phyloP scores from a whole-genome alignment of 345 rosid genomes.

The Gossypium rotundifolium region DNA sequence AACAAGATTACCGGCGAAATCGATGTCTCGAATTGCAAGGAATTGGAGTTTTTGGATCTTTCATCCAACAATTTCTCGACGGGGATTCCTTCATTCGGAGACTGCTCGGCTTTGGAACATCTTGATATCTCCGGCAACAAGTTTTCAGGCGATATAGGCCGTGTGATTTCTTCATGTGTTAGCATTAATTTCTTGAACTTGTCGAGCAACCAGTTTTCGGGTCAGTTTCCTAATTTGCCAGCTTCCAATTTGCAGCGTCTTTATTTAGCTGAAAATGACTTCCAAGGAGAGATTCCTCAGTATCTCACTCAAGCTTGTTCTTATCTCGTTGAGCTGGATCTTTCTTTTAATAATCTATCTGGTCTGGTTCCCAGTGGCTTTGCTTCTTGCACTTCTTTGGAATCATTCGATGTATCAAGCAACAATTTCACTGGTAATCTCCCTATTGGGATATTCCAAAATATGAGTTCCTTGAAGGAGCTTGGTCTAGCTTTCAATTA shows the following conservation, averaged over 20 bases:
- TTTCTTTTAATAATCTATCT: constrained; percentile 57
- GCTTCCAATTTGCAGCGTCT: constrained; percentile 43
- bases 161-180: constrained; percentile 45
- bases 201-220: constrained; percentile 59
- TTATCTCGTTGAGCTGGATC: constrained; percentile 64
- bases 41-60: constrained; percentile 56
- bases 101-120: constrained; percentile 52
- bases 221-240: constrained; percentile 57
- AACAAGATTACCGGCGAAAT: constrained; percentile 65
- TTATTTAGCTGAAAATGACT: constrained; percentile 45
- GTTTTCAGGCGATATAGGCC: constrained; percentile 54
- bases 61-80: constrained; percentile 69
- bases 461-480: constrained; percentile 52
- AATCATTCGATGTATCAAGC: constrained; percentile 51
- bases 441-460: constrained; percentile 50
- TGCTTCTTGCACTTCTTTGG: constrained; percentile 52
- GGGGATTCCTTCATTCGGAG: constrained; percentile 48
- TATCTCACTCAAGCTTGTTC: constrained; percentile 55
- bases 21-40: constrained; percentile 53
- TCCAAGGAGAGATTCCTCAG: constrained; percentile 67
- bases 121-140: constrained; percentile 75
- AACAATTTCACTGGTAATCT: constrained; percentile 71
- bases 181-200: constrained; percentile 58
- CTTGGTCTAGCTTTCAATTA: constrained; percentile 54
- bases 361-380: constrained; percentile 62